Evolutionary conservation across 2,329 filamentous ascomycete species (phyloP).

Genomic region (Stemphylium lycopersici): DNA sequence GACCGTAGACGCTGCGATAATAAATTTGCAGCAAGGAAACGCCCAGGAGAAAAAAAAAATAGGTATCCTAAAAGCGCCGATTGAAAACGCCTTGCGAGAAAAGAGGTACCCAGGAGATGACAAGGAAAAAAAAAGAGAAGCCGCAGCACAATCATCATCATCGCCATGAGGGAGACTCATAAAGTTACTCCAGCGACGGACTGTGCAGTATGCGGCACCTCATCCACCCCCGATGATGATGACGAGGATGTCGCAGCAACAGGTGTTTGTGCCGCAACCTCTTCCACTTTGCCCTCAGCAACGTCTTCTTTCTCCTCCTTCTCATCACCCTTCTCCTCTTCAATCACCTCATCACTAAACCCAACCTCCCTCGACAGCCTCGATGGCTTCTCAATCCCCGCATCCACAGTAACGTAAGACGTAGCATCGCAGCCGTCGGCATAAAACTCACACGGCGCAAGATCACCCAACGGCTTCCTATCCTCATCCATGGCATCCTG

Average conservation of each 20-base stretch:
- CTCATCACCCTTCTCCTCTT: slow-evolving; percentile 24
- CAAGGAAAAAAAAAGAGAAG: neutral
- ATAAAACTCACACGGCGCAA: slow-evolving; percentile 48
- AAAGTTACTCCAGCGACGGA: neutral
- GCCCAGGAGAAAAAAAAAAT: neutral
- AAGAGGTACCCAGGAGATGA: too few relatives aligned
- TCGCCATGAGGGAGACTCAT: neutral
- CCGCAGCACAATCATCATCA: too few relatives aligned
- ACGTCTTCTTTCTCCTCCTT: neutral
- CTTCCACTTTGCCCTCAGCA: neutral
- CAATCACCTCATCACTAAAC: slow-evolving; percentile 21
- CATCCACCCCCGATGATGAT: too few relatives aligned
- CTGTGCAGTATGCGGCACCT: neutral
- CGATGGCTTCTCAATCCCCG: slow-evolving; percentile 43
- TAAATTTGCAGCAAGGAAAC: too few relatives aligned
- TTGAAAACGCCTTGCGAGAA: too few relatives aligned
- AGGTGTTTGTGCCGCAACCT: neutral
- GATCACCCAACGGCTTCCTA: slow-evolving; percentile 45
- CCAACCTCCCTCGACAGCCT: slow-evolving; percentile 44
- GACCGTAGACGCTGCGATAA: too few relatives aligned
- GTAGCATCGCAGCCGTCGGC: slow-evolving; percentile 45
- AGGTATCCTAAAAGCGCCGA: neutral
- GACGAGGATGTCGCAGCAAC: neutral
- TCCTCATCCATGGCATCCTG: slow-evolving; percentile 52
- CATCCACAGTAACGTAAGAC: slow-evolving; percentile 47